These are phyloP conservation scores for Beauveria australis DNA, from an alignment of 2,329 filamentous ascomycete genomes.

Conservation along the genomic window DNA sequence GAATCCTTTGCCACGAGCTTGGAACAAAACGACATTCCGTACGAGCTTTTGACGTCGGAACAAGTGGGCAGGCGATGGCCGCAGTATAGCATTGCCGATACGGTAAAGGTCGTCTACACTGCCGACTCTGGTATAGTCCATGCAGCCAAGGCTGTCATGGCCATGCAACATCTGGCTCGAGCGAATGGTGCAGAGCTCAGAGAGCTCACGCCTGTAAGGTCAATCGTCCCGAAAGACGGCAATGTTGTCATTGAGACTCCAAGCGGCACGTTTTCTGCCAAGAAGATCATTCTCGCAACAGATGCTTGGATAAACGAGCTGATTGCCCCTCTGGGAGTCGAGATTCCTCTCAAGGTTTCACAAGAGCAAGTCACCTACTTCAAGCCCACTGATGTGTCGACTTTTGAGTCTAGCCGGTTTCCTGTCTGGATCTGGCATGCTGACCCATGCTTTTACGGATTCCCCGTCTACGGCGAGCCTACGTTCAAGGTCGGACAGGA, in stretches of 20 bases:
- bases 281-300: constrained; percentile 12
- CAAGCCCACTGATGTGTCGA: constrained; percentile 6
- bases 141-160: constrained; percentile 10
- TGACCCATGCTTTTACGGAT: constrained; percentile 13
- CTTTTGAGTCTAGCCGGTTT: constrained; percentile 7
- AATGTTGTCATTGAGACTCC: constrained; percentile 9
- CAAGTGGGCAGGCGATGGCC: constrained; percentile 17
- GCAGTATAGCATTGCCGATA: constrained; percentile 13
- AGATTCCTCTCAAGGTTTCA: constrained; percentile 19
- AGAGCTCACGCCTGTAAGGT: constrained; percentile 7
- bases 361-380: constrained; percentile 14
- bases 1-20: neutral
- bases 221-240: neutral
- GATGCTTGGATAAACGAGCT: constrained; percentile 14
- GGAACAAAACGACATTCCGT: constrained; percentile 12
- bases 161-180: constrained; percentile 12
- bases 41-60: constrained; percentile 15
- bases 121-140: constrained; percentile 18
- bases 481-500: constrained; percentile 13
- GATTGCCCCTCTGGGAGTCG: constrained; percentile 7
- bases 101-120: constrained; percentile 17
- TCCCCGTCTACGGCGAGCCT: constrained; percentile 13
- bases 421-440: constrained; percentile 13
- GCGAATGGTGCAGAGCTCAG: constrained; percentile 7
- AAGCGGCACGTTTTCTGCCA: constrained; percentile 1